phyloP scores from a whole-genome alignment of 768 basidiomycete genomes.

The Mycena amicta region DNA sequence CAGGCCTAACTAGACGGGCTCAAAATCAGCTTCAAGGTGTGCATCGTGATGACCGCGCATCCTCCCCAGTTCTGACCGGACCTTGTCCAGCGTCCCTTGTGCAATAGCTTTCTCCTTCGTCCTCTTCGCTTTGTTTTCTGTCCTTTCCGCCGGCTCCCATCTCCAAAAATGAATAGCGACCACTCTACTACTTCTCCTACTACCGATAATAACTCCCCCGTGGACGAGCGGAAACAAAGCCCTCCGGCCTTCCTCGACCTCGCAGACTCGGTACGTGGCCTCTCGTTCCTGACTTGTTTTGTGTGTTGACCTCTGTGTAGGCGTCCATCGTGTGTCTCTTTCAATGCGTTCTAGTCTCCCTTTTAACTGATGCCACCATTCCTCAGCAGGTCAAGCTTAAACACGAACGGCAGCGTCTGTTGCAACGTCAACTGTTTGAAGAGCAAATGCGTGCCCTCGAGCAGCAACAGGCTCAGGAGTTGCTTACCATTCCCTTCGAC shows the following conservation, averaged over 20 bases:
- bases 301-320: constrained; percentile 56
- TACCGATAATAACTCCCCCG: constrained; percentile 67
- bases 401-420: constrained; percentile 85
- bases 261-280: constrained; percentile 80
- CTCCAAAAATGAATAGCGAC: constrained; percentile 72
- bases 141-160: constrained; percentile 40
- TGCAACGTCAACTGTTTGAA: constrained; percentile 91
- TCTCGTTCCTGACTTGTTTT: constrained; percentile 22
- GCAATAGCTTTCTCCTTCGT: constrained; percentile 57
- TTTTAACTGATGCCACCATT: constrained; percentile 12
- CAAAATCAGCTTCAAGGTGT: constrained; percentile 72
- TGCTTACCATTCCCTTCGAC: constrained; percentile 75
- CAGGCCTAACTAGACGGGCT: constrained; percentile 78
- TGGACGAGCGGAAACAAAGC: constrained; percentile 79
- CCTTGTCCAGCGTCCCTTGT: constrained; percentile 59
- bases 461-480: constrained; percentile 85
- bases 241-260: constrained; percentile 93
- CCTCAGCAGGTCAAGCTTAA: constrained; percentile 80
- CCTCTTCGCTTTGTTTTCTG: constrained; percentile 59
- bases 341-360: constrained; percentile 1
- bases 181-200: constrained; percentile 66
- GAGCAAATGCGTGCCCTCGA: constrained; percentile 95
- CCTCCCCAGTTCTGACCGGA: constrained; percentile 26
- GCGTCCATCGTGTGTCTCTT: constrained; percentile 73
- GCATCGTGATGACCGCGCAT: constrained; percentile 32